Base-by-base conservation (phyloP, 441 rosid genomes). In the Mallotus repandus region DNA sequence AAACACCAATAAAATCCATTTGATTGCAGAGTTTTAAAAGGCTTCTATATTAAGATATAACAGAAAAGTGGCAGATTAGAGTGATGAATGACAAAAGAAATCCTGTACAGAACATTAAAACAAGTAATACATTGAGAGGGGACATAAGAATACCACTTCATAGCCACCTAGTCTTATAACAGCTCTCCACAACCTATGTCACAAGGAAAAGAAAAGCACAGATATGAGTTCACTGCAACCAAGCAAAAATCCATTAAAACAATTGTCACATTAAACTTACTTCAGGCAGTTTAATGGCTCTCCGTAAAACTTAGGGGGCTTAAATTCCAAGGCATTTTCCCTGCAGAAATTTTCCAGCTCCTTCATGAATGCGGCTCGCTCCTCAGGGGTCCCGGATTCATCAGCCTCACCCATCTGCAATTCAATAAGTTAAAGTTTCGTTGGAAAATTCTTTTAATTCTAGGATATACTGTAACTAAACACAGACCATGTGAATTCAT, bases 251-350 rank as follows among this genome's bases (percentile, higher is more conserved):
- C 59, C 66, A 52, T 86, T 76, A 90, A 79, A 74, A 61, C 41
- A 71, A 77, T 13, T 61, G 7, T 46, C 19, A 63, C 41, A 71
- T 43, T 58, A 63, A 61, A 80, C 91, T 82, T 76, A 94, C 98
- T 90, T 91, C 53, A 94, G 91, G 76, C 94, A 92, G 76, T 91
- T 94, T 43, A 94, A 80, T 6, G 94, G 97, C 75, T 88, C 92
- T 70, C 97, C 97, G 72, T 92, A 92, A 81, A 92, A 94, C 81
- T 94, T 92, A 7, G 95, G 95, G 41, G 95, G 87, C 81, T 94
- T 92, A 78, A 88, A 93, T 35, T 89, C 98, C 74, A 90, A 74
- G 65, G 80, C 72, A 69, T 78, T 80, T 70, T 89, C 91, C 85
- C 83, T 87, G 72, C 86, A 77, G 76, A 88, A 92, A 70, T 74